Evolutionary conservation across 495 filamentous ascomycete genomes (phyloP).

Genomic region (Penicillium robsamsonii): DNA sequence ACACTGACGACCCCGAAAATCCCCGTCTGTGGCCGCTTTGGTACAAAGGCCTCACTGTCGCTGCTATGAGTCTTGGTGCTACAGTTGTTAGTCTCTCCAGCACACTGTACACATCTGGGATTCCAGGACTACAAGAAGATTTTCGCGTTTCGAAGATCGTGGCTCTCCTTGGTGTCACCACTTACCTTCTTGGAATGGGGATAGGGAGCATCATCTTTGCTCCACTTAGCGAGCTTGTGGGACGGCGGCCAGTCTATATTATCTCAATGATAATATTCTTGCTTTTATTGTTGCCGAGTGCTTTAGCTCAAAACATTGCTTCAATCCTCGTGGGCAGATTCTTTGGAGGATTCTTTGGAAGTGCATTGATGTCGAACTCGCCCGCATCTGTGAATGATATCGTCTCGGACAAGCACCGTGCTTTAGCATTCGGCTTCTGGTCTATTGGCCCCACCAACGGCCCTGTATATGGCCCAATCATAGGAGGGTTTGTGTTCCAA

Average conservation of each 20-base stretch:
- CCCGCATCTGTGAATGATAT: slow-evolving; percentile 77
- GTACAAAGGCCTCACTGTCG: slow-evolving; percentile 18
- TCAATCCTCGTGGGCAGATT: slow-evolving; percentile 69
- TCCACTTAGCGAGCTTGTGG: not conserved
- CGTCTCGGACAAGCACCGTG: slow-evolving; percentile 62
- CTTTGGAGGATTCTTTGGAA: slow-evolving; percentile 72
- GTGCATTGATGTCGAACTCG: slow-evolving; percentile 72
- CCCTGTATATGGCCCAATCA: slow-evolving; percentile 58
- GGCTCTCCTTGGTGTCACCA: slow-evolving; percentile 73
- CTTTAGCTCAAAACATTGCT: slow-evolving; percentile 59
- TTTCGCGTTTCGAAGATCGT: slow-evolving; percentile 60
- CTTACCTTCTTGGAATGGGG: slow-evolving; percentile 65
- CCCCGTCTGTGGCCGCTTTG: slow-evolving; percentile 18
- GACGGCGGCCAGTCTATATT: not conserved
- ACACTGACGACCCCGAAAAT: slow-evolving; percentile 9
- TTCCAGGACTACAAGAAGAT: slow-evolving; percentile 39
- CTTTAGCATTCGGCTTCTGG: slow-evolving; percentile 73
- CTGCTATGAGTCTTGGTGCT: slow-evolving; percentile 17
- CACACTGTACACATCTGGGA: slow-evolving; percentile 23
- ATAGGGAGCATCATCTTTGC: slow-evolving; percentile 59
- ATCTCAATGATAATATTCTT: not conserved
- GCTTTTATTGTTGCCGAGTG: slow-evolving; percentile 68
- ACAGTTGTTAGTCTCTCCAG: slow-evolving; percentile 20
- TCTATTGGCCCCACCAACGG: slow-evolving; percentile 77
- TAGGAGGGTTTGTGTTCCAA: slow-evolving; percentile 68